Evolutionary conservation across 495 filamentous ascomycete species (phyloP).

Genomic region (Parathielavia appendiculata): DNA sequence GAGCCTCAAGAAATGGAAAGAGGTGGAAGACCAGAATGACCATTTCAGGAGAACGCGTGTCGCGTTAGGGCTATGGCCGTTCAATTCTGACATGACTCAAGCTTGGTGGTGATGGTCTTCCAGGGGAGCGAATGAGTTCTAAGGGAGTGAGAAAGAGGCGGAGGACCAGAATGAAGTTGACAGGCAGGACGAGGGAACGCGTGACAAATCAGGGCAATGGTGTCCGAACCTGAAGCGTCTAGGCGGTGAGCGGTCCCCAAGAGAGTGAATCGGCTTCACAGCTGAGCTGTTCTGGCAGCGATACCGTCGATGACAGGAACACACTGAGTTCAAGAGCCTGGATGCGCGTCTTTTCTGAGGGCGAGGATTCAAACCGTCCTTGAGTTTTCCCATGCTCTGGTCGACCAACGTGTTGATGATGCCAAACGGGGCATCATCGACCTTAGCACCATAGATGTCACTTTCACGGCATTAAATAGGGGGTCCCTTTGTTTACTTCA

Average conservation of each 20-base stretch:
- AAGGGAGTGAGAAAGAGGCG: background rate
- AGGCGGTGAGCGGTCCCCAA: background rate
- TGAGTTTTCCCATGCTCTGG: background rate
- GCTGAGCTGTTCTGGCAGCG: background rate
- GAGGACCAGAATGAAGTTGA: background rate
- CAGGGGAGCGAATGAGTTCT: no score
- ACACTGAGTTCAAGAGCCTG: background rate
- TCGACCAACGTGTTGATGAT: background rate
- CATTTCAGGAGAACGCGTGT: background rate
- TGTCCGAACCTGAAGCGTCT: background rate
- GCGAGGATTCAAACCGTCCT: background rate
- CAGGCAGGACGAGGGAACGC: background rate
- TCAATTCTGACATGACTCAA: no score
- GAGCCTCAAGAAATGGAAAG: no score
- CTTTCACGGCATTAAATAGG: background rate
- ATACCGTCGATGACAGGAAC: background rate
- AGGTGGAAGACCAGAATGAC: background rate
- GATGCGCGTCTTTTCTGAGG: background rate
- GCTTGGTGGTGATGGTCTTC: no score
- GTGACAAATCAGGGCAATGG: background rate
- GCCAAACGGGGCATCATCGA: background rate
- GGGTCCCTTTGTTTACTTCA: background rate
- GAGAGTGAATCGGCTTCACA: background rate
- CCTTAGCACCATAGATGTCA: background rate
- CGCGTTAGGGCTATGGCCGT: background rate